Evolutionary conservation across 1,139 yeast species (phyloP), one percentile per base, ranked within the genome.

Genomic region (Pneumocystis oryctolagi): DNA sequence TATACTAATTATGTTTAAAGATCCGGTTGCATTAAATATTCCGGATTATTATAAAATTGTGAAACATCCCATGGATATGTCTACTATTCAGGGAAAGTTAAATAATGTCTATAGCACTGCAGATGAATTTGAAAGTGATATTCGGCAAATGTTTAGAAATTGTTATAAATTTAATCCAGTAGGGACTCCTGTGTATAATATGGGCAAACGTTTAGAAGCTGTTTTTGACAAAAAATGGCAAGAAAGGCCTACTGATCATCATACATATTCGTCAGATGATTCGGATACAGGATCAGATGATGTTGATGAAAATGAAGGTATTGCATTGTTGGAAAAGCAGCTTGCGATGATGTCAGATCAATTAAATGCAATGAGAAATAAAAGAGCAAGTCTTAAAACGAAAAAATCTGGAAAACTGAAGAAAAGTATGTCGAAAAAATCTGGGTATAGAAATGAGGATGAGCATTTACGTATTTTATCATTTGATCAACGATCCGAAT

Each of bases 401-500:
- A 47, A 47, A 8, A 47, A 63, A 62, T 47, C 61, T 59, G 8
- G 55, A 37, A 12, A 61, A 60, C 18, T 61, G 62, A n/a, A 65
- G 64, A 34, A 58, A 65, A 40, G 59, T 20, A 14, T 30, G 58
- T 32, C 60, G 40, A 34, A 53, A 60, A 6, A 25, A 60, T 8
- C 60, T 47, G 35, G 63, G 16, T 30, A 56, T 20, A 60, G 63
- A 5, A 62, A 62, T 12, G 62, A 55, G 28, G 64, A 62, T 14
- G 65, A 62, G 66, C 64, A 59, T 58, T 68, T 62, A 25, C 63
- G 62, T 55, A 57, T 67, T 63, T 73, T 73, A 65, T 88, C 97
- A 0, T 92, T 88, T 73, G 97, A 90, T 72, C 92, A 92, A 97
- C 92, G 94, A 80, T 88, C 89, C 73, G 95, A 89, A 73, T 85